A percentile compares a stretch with the other conserved stretches of the same genome.
Conservation (phyloP, 345 rosid species). For the Erysimum cheiranthoides region DNA sequence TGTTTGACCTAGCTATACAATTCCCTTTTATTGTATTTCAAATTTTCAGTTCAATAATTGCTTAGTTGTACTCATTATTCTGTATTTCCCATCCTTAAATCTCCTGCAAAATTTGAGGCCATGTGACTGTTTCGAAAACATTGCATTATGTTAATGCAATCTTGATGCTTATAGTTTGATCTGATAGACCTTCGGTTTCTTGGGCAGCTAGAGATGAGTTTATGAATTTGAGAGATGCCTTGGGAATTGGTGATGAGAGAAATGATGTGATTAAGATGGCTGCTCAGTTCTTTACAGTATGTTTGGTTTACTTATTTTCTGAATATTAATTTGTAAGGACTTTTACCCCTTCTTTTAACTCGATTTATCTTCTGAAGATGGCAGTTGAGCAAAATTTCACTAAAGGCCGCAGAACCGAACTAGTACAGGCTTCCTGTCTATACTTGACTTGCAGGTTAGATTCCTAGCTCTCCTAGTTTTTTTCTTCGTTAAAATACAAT, state of each 20-base stretch:
- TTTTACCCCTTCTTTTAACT: slow-evolving; percentile 13
- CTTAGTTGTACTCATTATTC: background rate
- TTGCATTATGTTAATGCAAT: slow-evolving; percentile 1
- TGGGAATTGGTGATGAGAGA: slow-evolving; percentile 70
- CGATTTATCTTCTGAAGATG: slow-evolving; percentile 53
- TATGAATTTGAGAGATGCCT: slow-evolving; percentile 56
- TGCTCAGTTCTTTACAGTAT: slow-evolving; percentile 63
- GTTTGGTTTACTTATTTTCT: slow-evolving; percentile 38
- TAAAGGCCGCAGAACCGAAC: slow-evolving; percentile 81
- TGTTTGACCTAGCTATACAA: slow-evolving; percentile 9
- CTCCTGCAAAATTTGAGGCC: slow-evolving; percentile 13
- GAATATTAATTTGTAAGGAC: slow-evolving; percentile 4
- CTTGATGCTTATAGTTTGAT: background rate
- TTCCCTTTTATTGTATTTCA: slow-evolving; percentile 4
- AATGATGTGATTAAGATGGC: slow-evolving; percentile 64
- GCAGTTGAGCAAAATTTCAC: slow-evolving; percentile 84
- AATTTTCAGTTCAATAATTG: background rate
- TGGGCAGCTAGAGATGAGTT: slow-evolving; percentile 67
- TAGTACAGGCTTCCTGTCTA: slow-evolving; percentile 83
- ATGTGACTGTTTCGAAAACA: slow-evolving; percentile 2
- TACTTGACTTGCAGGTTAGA: slow-evolving; percentile 91
- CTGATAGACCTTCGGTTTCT: slow-evolving; percentile 29
- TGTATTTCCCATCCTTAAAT: background rate
- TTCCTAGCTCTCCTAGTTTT: slow-evolving; percentile 19
- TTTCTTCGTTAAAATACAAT: slow-evolving; percentile 1